Conservation (phyloP, 78 protist genomes). For the Cyanophora paradoxa region DNA sequence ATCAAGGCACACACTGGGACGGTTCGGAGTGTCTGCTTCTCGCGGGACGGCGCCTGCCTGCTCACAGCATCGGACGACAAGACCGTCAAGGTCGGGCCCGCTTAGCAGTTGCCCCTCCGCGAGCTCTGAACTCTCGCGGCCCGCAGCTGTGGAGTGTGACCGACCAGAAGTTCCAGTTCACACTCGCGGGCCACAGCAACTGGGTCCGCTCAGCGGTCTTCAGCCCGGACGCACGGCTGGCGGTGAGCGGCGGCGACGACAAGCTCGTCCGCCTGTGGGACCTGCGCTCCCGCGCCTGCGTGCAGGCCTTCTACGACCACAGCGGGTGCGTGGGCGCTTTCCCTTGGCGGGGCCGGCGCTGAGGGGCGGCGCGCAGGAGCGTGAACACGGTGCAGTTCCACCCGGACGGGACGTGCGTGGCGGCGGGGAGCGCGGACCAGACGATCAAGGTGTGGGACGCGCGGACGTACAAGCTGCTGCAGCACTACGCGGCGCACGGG, state of each 20-base stretch:
- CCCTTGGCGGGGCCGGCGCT: neutral
- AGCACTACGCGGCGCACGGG: constrained; percentile 69
- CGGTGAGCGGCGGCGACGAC: constrained; percentile 69
- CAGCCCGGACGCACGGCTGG: constrained; percentile 56
- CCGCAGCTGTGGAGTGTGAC: constrained; percentile 38
- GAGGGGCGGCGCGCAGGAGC: constrained; percentile 7
- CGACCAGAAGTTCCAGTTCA: constrained; percentile 28
- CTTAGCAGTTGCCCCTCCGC: neutral
- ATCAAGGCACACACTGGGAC: constrained; percentile 52
- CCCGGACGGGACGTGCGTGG: constrained; percentile 75
- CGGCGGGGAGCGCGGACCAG: constrained; percentile 42
- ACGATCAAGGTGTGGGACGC: constrained; percentile 73
- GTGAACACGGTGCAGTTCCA: constrained; percentile 59
- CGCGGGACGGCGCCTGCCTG: constrained; percentile 38
- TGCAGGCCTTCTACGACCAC: constrained; percentile 62
- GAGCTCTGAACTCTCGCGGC: neutral
- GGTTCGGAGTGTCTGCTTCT: constrained; percentile 52
- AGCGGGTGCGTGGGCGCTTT: constrained; percentile 15
- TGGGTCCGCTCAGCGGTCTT: constrained; percentile 70
- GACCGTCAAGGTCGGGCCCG: constrained; percentile 42
- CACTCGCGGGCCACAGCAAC: constrained; percentile 72
- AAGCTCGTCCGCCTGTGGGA: constrained; percentile 76
- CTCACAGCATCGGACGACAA: constrained; percentile 75
- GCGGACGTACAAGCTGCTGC: constrained; percentile 58
- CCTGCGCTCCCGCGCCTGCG: neutral